Evolutionary conservation across 129 eudicot genomes (phyloP).

Genomic region (Pulicaria dysenterica): DNA sequence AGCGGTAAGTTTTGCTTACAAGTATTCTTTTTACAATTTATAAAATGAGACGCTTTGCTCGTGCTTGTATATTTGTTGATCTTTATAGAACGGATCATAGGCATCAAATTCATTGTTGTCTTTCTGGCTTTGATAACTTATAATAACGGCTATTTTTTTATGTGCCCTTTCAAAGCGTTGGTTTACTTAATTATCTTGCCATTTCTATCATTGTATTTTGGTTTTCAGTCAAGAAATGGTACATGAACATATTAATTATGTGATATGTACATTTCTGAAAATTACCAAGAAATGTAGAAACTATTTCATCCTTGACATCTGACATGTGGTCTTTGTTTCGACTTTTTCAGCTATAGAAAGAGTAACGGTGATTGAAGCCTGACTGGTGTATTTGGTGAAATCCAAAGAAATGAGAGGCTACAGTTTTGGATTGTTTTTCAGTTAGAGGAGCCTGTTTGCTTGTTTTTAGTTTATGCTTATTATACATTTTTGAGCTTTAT

Average conservation of each 20-base stretch:
- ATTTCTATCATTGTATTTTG: too few relatives aligned
- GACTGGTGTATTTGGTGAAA: neutral
- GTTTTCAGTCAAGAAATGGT: too few relatives aligned
- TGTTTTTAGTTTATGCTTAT: neutral
- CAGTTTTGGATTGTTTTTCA: neutral
- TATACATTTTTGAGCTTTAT: slow-evolving; percentile 1
- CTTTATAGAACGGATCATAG: neutral
- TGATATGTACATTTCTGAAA: too few relatives aligned
- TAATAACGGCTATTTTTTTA: too few relatives aligned
- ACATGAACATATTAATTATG: too few relatives aligned
- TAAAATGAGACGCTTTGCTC: too few relatives aligned
- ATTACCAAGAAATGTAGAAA: too few relatives aligned
- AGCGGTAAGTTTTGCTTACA: slow-evolving; percentile 14
- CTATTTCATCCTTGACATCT: neutral
- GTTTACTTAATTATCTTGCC: too few relatives aligned
- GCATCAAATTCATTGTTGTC: neutral
- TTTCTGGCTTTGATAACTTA: neutral
- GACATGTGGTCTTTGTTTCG: neutral
- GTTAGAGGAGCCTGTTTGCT: neutral
- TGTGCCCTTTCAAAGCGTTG: too few relatives aligned
- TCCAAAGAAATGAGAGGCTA: neutral
- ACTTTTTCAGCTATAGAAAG: neutral
- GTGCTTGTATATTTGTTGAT: too few relatives aligned
- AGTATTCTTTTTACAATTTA: neutral
- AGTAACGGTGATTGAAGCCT: neutral